Evolutionary conservation across 495 filamentous ascomycete species (phyloP).

Genomic region (Podospora pseudocomata): DNA sequence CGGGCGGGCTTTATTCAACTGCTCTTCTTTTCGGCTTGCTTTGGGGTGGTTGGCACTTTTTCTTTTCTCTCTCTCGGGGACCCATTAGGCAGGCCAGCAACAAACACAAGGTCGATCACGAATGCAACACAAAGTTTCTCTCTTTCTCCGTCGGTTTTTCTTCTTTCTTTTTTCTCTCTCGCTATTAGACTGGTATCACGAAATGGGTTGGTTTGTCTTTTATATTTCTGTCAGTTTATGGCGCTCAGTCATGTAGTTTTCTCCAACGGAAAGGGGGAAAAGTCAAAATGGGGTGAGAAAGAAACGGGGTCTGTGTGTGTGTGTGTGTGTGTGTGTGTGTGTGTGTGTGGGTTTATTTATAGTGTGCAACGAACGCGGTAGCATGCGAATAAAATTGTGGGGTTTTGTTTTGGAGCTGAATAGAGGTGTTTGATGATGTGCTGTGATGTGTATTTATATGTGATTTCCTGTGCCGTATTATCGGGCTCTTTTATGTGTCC

Average conservation of each 20-base stretch:
- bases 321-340: neutral
- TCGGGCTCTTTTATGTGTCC: too few species aligned
- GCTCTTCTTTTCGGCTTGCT: neutral
- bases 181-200: conserved; percentile 1
- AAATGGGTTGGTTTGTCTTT: neutral
- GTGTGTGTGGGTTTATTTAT: neutral
- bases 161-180: neutral
- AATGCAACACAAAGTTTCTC: neutral
- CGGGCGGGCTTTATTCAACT: conserved; percentile 14
- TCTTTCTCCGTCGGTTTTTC: neutral
- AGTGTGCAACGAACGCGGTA: neutral
- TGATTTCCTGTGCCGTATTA: too few species aligned
- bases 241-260: neutral
- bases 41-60: neutral
- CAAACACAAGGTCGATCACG: neutral
- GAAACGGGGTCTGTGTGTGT: neutral
- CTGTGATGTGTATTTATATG: too few species aligned
- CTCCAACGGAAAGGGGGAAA: neutral
- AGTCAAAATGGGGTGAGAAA: neutral
- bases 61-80: neutral
- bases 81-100: neutral
- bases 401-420: too few species aligned
- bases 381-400: neutral
- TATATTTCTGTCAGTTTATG: neutral
- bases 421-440: too few species aligned